Evolutionary conservation across 108 stramenopile species (phyloP).

Genomic region (Aurantiochytrium sp.): DNA sequence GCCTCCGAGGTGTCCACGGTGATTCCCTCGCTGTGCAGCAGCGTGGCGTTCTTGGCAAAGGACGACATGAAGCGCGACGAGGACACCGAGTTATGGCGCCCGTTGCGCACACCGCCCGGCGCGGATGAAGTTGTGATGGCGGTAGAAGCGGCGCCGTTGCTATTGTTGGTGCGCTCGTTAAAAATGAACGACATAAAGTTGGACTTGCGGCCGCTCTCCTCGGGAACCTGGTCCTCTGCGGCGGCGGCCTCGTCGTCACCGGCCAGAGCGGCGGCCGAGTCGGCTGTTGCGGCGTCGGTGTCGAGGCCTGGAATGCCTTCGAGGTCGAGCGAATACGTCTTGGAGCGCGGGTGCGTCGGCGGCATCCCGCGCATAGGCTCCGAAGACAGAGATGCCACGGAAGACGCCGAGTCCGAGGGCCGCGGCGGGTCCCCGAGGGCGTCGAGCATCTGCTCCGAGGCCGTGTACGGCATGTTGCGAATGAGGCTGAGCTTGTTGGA

Average conservation of each 20-base stretch:
- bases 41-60: not conserved
- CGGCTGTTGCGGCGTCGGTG: not conserved
- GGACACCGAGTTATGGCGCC: not conserved
- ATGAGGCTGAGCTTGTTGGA: constrained; percentile 43
- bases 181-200: constrained; percentile 3
- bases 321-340: not conserved
- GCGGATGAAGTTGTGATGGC: not conserved
- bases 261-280: not conserved
- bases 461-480: not conserved
- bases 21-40: not conserved
- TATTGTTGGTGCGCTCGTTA: not conserved
- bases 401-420: not conserved
- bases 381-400: not conserved
- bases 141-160: too few relatives aligned
- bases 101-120: not conserved
- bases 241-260: not conserved
- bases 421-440: not conserved
- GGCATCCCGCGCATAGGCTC: not conserved
- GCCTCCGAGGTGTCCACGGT: not conserved
- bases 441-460: not conserved
- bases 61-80: not conserved
- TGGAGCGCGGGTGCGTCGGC: not conserved
- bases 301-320: not conserved
- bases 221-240: not conserved
- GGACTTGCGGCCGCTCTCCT: not conserved